phyloP scores from a whole-genome alignment of 78 protist genomes.

The Dictyostelium capitatum region DNA sequence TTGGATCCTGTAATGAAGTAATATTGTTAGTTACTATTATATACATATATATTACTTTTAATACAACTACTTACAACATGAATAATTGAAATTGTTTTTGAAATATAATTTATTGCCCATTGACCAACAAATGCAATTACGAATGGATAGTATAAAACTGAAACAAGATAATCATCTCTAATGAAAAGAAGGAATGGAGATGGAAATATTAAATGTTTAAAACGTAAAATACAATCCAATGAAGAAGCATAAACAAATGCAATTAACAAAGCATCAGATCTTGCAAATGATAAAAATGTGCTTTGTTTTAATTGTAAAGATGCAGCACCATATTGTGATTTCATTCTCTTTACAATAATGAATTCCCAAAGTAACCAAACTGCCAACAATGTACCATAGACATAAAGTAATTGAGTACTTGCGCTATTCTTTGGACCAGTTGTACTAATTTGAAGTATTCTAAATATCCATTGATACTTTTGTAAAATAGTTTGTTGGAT shows the following conservation, averaged over 20 bases:
- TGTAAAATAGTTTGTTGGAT: neutral
- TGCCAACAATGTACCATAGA: neutral
- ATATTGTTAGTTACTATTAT: neutral
- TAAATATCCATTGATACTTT: slow-evolving; percentile 19
- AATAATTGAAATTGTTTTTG: slow-evolving; percentile 22
- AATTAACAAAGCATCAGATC: slow-evolving; percentile 11
- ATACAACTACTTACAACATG: slow-evolving; percentile 22
- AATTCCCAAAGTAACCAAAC: slow-evolving; percentile 58
- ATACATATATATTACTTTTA: neutral
- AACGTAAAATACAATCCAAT: slow-evolving; percentile 16
- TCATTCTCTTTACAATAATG: neutral
- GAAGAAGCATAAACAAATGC: slow-evolving; percentile 31
- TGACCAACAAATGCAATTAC: slow-evolving; percentile 21
- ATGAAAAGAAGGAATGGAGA: neutral
- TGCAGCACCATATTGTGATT: neutral
- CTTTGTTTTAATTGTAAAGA: neutral
- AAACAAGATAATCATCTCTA: neutral
- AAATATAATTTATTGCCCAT: neutral
- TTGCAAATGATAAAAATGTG: slow-evolving; percentile 15
- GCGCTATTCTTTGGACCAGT: neutral
- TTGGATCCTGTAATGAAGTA: neutral
- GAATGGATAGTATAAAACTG: slow-evolving; percentile 32
- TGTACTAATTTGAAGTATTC: neutral
- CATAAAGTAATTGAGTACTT: neutral
- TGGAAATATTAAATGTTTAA: neutral